Base-by-base conservation (phyloP, 257 asterid genomes). In the Catharanthus roseus region DNA sequence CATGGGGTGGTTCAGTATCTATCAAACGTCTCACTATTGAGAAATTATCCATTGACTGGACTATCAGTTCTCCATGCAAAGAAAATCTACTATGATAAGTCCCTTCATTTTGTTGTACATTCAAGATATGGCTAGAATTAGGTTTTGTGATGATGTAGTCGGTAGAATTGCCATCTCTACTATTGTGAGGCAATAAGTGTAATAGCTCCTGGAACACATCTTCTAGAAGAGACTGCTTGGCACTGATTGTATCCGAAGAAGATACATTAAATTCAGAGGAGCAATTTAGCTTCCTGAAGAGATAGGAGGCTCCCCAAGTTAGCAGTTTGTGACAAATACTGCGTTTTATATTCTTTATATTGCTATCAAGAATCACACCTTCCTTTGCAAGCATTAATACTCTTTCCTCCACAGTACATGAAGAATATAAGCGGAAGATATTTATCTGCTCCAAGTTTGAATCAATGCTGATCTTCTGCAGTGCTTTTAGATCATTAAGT, bases 401-500 rank as follows among this genome's bases (percentile, higher is more conserved):
- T 61, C 83, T 86, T 68, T 89, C 95, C 80, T 89, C 96, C 72
- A 89, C 74, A 0, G 87, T 89, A 74, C 64, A 64, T 62, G 76
- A 75, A 53, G 95, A 84, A 77, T 86, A 89, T 23, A 89, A 56
- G 18, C 95, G 92, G 63, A 89, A 84, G 60, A 87, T 78, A 78
- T 86, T 86, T 75, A 89, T 79, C 44, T 74, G 78, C 69, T 89
- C 78, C 21, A 71, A 79, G 66, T 77, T 80, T 34, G 95, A 86
- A 68, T 76, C 73, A 60, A 87, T 75, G 16, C 77, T 70, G 68
- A 87, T 72, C 85, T 45, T 86, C 74, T 80, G 85, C 75, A 87
- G 79, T 61, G 88, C 85, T 77, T 80, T 85, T 64, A 87, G 72
- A 74, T 89, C 95, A 72, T 82, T 86, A 56, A 61, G 53, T 44